Conservation (phyloP, 2,329 filamentous ascomycete genomes). For the Periconia macrospinosa region DNA sequence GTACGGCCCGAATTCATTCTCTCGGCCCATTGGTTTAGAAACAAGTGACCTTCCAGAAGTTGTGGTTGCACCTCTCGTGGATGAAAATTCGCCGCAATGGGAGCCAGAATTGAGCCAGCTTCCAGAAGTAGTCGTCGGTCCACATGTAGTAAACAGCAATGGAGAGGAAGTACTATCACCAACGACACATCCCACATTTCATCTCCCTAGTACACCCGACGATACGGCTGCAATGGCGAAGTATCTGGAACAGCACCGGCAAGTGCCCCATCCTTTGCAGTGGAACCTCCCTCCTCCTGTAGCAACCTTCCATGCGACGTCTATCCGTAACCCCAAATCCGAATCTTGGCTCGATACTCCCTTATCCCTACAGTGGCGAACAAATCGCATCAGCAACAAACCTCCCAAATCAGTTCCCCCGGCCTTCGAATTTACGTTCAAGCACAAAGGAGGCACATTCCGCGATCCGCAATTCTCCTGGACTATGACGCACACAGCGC, state of each 20-base stretch:
- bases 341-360: slow-evolving; percentile 30
- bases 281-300: slow-evolving; percentile 27
- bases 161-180: background rate
- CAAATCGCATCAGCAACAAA: slow-evolving; percentile 17
- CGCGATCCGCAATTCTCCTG: slow-evolving; percentile 29
- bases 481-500: slow-evolving; percentile 23
- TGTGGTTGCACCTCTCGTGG: slow-evolving; percentile 1
- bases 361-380: slow-evolving; percentile 24
- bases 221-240: slow-evolving; percentile 17
- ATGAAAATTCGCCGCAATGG: background rate
- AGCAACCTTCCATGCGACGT: slow-evolving; percentile 25
- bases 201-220: slow-evolving; percentile 4
- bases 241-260: slow-evolving; percentile 31
- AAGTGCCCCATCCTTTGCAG: slow-evolving; percentile 35
- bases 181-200: slow-evolving; percentile 2
- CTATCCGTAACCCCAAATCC: slow-evolving; percentile 10
- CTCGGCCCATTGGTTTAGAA: background rate
- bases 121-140: slow-evolving; percentile 6
- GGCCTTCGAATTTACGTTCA: slow-evolving; percentile 27
- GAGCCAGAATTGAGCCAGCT: slow-evolving; percentile 1
- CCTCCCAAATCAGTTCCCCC: slow-evolving; percentile 14
- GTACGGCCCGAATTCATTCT: slow-evolving; percentile 20
- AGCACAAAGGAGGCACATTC: slow-evolving; percentile 23
- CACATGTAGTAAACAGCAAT: background rate
- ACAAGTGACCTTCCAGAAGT: slow-evolving; percentile 7